Percentiles rank a stretch among this genome's conserved stretches.
phyloP scores from a whole-genome alignment of 1,284 basidiomycete genomes.

The Rhodotorula mucilaginosa region DNA sequence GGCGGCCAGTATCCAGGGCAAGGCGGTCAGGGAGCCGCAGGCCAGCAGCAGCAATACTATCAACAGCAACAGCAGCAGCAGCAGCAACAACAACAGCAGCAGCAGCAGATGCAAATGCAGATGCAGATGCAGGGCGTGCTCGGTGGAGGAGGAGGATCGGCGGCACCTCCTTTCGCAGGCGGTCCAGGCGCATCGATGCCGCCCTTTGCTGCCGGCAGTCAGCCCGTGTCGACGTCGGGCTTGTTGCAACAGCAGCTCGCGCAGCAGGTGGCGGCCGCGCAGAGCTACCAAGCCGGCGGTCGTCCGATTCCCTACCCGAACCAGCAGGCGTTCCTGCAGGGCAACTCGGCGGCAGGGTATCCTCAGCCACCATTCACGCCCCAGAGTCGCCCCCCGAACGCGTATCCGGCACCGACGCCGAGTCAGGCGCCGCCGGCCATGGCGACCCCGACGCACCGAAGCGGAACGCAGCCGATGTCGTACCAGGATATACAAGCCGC shows the following conservation, averaged over 20 bases:
- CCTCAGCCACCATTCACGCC: background rate
- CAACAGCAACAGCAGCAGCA: background rate
- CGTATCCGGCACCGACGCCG: background rate
- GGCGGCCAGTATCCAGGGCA: background rate
- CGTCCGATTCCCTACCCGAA: conserved; percentile 1
- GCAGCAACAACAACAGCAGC: background rate
- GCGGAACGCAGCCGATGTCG: background rate
- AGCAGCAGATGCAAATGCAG: conserved; percentile 5
- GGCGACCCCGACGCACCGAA: background rate
- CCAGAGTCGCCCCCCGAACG: background rate
- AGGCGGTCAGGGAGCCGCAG: background rate
- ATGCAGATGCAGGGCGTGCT: background rate
- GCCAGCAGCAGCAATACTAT: conserved; percentile 1
- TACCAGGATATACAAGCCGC: conserved; percentile 2
- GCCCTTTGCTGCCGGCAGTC: background rate
- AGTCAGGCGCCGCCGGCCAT: background rate
- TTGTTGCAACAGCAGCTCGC: conserved; percentile 34
- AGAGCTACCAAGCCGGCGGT: conserved; percentile 1
- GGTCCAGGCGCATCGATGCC: background rate
- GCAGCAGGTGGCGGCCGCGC: conserved; percentile 8
- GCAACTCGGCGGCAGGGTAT: background rate
- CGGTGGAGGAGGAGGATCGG: background rate
- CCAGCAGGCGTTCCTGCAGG: background rate
- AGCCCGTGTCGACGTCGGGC: conserved; percentile 7
- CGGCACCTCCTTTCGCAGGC: background rate